A percentile compares a stretch with the other conserved stretches of the same genome.
These are phyloP conservation scores for Phaeosphaeriaceae sp. DNA, from an alignment of 2,329 filamentous ascomycete genomes.

Conservation along the genomic window DNA sequence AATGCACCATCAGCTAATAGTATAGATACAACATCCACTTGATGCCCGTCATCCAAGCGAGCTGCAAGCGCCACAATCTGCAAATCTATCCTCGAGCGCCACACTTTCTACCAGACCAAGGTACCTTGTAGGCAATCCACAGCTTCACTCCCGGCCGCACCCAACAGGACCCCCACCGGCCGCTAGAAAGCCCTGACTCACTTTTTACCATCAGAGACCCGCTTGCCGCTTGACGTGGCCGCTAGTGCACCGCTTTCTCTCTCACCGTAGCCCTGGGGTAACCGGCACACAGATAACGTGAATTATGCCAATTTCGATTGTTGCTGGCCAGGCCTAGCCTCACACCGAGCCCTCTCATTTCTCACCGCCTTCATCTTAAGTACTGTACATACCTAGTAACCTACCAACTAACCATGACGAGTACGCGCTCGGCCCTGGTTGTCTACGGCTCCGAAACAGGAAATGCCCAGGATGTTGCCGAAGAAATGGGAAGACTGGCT, in stretches of 20 bases:
- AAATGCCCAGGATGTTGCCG: conserved; percentile 88
- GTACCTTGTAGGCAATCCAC: too few relatives aligned
- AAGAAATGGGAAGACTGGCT: conserved; percentile 76
- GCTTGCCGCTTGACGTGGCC: conserved; percentile 34
- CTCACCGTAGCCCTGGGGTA: conserved; percentile 21
- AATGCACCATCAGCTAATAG: not conserved
- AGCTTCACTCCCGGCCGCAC: conserved; percentile 12
- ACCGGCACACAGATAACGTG: conserved; percentile 21
- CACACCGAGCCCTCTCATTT: conserved; percentile 4
- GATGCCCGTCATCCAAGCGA: conserved; percentile 11
- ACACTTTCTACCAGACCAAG: conserved; percentile 4
- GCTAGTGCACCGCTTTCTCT: conserved; percentile 34
- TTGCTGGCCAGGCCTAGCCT: conserved; percentile 25
- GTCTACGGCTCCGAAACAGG: conserved; percentile 96
- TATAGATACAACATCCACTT: not conserved
- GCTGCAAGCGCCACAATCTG: conserved; percentile 12
- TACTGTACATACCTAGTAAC: too few relatives aligned
- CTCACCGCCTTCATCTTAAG: conserved; percentile 6
- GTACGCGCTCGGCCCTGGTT: conserved; percentile 65
- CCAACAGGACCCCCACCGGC: conserved; percentile 10
- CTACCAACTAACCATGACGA: conserved; percentile 25
- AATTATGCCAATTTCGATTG: conserved; percentile 1
- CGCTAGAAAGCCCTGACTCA: conserved; percentile 23
- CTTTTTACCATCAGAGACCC: conserved; percentile 27
- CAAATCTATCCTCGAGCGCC: conserved; percentile 5